Percentiles rank a stretch among this genome's conserved stretches.
Conservation (phyloP, 2,329 filamentous ascomycete genomes). For the Ceratocystis albifundus region DNA sequence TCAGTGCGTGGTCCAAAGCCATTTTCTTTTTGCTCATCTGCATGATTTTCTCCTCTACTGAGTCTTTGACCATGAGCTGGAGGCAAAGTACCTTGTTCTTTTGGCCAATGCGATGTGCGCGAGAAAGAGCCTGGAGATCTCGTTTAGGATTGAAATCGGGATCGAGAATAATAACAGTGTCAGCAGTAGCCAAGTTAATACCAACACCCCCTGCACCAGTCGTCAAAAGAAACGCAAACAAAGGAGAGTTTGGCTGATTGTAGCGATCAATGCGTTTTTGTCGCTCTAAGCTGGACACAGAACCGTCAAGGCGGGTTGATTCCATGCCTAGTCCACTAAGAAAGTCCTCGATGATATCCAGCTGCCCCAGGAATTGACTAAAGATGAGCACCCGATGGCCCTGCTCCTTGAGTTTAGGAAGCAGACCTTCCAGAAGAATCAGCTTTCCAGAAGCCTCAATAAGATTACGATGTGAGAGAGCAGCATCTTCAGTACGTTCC, state of each 20-base stretch:
- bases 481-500: constrained; percentile 54
- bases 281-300: constrained; percentile 67
- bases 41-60: constrained; percentile 90
- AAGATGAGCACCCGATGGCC: constrained; percentile 91
- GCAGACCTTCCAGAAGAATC: constrained; percentile 67
- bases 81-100: constrained; percentile 93
- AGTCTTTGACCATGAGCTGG: constrained; percentile 80
- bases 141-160: constrained; percentile 97
- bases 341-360: constrained; percentile 89
- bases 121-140: constrained; percentile 87
- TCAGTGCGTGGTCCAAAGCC: constrained; percentile 86
- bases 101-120: constrained; percentile 92
- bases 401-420: constrained; percentile 73
- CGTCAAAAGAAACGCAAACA: constrained; percentile 87
- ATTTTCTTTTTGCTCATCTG: constrained; percentile 93
- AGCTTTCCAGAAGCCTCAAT: constrained; percentile 88
- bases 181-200: constrained; percentile 92
- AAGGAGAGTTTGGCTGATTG: constrained; percentile 68
- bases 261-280: constrained; percentile 90
- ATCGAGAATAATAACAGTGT: constrained; percentile 95
- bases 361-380: constrained; percentile 82
- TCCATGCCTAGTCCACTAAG: constrained; percentile 60
- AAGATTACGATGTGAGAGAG: constrained; percentile 62
- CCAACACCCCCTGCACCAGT: constrained; percentile 92
- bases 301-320: constrained; percentile 79